These are phyloP conservation scores for Brasilioporus rufonigricans DNA, from an alignment of 768 basidiomycete species.

Conservation along the genomic window DNA sequence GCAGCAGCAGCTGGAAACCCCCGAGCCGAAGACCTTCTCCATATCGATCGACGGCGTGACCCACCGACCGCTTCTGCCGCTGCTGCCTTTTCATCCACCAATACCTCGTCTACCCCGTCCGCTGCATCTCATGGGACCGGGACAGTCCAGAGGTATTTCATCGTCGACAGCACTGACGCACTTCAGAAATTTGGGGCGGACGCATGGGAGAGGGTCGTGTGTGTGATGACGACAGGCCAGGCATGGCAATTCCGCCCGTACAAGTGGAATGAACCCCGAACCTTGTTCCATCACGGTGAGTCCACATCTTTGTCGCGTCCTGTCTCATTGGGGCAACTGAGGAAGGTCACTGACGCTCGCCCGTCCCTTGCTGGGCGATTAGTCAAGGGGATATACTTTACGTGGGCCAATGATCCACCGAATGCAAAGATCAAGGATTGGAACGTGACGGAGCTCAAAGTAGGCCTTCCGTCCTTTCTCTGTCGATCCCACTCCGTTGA, in stretches of 20 bases:
- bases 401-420: constrained; percentile 91
- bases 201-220: constrained; percentile 95
- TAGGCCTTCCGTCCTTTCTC: constrained; percentile 17
- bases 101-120: neutral
- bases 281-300: constrained; percentile 90
- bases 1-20: constrained; percentile 69
- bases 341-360: neutral
- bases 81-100: constrained; percentile 10
- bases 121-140: constrained; percentile 26
- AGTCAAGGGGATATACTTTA: constrained; percentile 96
- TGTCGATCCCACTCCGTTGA: neutral
- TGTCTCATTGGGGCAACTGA: neutral
- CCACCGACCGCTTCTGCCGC: constrained; percentile 25
- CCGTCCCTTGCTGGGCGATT: neutral
- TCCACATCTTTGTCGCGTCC: neutral
- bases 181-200: constrained; percentile 89
- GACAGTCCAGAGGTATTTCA: constrained; percentile 64
- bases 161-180: constrained; percentile 92
- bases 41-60: constrained; percentile 85
- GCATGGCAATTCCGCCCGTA: constrained; percentile 98
- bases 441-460: constrained; percentile 96
- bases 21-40: constrained; percentile 77
- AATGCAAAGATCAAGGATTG: constrained; percentile 90
- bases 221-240: constrained; percentile 97
- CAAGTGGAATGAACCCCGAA: constrained; percentile 93